A percentile compares a stretch with the other conserved stretches of the same genome.
These are phyloP conservation scores for Cystoderma amianthinum DNA, from an alignment of 768 basidiomycete genomes.

Conservation along the genomic window DNA sequence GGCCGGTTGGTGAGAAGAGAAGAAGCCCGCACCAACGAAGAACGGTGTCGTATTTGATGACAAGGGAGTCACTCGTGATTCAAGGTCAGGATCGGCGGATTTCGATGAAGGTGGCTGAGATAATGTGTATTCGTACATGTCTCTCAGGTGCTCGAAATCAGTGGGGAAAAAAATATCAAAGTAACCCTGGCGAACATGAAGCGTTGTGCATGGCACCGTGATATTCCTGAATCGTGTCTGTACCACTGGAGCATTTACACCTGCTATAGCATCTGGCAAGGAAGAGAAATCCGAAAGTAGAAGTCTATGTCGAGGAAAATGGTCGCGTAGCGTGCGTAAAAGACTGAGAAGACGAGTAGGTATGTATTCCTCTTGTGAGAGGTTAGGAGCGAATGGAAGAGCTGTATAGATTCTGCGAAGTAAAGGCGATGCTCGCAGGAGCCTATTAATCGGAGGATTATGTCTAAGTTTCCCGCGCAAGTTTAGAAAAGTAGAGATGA, in stretches of 20 bases:
- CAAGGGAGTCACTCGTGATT: conserved; percentile 45
- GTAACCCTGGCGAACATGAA: conserved; percentile 90
- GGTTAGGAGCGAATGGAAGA: conserved; percentile 87
- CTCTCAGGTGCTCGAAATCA: conserved; percentile 72
- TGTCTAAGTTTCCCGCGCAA: conserved; percentile 57
- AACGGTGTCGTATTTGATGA: conserved; percentile 40
- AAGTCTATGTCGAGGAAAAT: conserved; percentile 91
- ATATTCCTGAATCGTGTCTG: conserved; percentile 84
- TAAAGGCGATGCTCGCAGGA: conserved; percentile 44
- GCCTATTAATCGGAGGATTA: conserved; percentile 46
- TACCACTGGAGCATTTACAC: conserved; percentile 81
- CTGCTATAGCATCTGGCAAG: conserved; percentile 80
- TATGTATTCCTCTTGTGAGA: conserved; percentile 83
- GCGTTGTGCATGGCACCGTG: conserved; percentile 84
- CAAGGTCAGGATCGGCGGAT: conserved; percentile 17
- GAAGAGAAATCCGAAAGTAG: conserved; percentile 90
- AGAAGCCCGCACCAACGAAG: conserved; percentile 57
- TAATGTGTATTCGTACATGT: conserved; percentile 86
- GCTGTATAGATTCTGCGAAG: conserved; percentile 60
- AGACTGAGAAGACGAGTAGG: conserved; percentile 88
- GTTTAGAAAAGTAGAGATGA: conserved; percentile 72
- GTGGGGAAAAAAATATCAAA: conserved; percentile 99
- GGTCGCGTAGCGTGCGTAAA: conserved; percentile 69
- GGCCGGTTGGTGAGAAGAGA: conserved; percentile 55
- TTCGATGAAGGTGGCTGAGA: conserved; percentile 38